Percentiles rank a stretch among this genome's conserved stretches.
Conservation (phyloP, 768 basidiomycete species). For the Brasilioporus rufonigricans region DNA sequence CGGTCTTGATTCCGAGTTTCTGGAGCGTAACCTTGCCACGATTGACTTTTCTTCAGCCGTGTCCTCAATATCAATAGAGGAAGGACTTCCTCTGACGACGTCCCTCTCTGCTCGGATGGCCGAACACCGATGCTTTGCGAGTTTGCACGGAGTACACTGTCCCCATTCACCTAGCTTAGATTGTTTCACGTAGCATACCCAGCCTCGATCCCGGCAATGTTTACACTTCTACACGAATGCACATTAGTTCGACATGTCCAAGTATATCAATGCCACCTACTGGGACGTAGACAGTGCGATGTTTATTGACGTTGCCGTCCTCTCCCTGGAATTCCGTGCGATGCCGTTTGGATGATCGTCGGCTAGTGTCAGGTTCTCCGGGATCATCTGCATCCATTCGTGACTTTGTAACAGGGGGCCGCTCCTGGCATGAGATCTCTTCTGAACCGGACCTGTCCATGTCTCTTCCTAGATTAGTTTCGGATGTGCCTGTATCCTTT, state of each 20-base stretch:
- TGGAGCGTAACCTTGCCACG: not conserved
- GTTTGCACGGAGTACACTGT: not conserved
- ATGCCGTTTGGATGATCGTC: not conserved
- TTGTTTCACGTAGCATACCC: not conserved
- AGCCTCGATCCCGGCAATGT: not conserved
- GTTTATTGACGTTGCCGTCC: not conserved
- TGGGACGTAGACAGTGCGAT: not conserved
- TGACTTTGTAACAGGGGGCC: not conserved
- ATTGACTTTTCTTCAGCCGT: not conserved
- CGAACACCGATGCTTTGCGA: not conserved
- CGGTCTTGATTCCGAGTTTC: not conserved
- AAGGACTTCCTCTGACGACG: not conserved
- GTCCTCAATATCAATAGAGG: not conserved
- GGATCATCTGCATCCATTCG: not conserved
- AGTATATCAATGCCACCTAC: not conserved
- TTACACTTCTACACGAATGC: not conserved
- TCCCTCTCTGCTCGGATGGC: not conserved
- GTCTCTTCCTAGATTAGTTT: no score
- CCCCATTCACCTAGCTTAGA: not conserved
- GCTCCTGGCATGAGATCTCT: not conserved
- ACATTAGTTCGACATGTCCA: not conserved
- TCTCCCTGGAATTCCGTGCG: not conserved
- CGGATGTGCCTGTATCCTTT: not conserved
- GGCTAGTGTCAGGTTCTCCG: not conserved
- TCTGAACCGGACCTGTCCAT: not conserved